These are phyloP conservation scores for Samsoniella hepiali DNA, from an alignment of 2,329 filamentous ascomycete genomes.

Conservation along the genomic window DNA sequence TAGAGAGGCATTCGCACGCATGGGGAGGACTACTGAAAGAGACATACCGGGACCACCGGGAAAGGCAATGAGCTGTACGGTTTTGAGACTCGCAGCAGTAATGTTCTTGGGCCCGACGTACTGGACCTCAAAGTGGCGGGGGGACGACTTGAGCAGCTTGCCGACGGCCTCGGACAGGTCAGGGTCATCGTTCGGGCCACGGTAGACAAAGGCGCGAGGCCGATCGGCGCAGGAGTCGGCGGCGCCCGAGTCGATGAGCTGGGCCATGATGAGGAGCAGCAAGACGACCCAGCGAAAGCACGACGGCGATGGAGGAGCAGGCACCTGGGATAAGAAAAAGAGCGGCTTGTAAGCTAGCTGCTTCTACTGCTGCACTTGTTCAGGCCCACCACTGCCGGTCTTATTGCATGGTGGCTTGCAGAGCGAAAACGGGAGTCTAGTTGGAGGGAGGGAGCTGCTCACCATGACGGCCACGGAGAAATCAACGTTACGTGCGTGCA, in stretches of 20 bases:
- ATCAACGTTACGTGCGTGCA: slow-evolving; percentile 5
- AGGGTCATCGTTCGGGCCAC: slow-evolving; percentile 22
- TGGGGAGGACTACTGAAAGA: not conserved
- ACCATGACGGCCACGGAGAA: slow-evolving; percentile 1
- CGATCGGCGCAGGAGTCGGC: not conserved
- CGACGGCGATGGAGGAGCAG: not conserved
- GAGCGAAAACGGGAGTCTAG: not conserved
- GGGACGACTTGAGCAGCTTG: slow-evolving; percentile 23
- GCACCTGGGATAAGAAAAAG: not conserved
- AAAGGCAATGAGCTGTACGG: slow-evolving; percentile 22
- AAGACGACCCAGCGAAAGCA: not conserved
- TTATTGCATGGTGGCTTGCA: slow-evolving; percentile 14
- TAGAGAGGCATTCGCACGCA: too few relatives aligned
- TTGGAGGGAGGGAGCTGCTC: not conserved
- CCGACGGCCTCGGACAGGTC: slow-evolving; percentile 23
- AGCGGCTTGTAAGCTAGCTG: slow-evolving; percentile 1
- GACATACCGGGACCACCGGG: slow-evolving; percentile 24
- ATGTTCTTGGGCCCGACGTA: slow-evolving; percentile 24
- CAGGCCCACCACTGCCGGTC: not conserved
- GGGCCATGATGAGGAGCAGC: slow-evolving; percentile 3
- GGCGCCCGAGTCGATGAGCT: slow-evolving; percentile 7
- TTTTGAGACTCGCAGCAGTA: slow-evolving; percentile 19
- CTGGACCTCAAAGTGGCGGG: slow-evolving; percentile 22
- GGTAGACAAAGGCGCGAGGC: slow-evolving; percentile 24
- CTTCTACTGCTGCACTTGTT: not conserved